Evolutionary conservation across 192 early-diverging fungal species (phyloP).

Genomic region (Irineochytrium annulatum): DNA sequence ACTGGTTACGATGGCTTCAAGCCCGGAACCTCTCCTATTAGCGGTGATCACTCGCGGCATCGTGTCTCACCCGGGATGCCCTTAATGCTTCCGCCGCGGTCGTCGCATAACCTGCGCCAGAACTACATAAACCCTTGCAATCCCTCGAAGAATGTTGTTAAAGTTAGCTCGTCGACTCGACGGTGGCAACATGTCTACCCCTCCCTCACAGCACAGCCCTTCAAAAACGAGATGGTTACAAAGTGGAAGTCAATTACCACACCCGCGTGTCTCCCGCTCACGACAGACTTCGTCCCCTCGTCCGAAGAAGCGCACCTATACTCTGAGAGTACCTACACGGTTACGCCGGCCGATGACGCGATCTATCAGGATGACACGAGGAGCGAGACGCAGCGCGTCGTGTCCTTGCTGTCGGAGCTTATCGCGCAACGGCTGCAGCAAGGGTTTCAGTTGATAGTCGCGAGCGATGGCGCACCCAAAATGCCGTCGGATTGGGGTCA

Average conservation of each 20-base stretch:
- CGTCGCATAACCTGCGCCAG: constrained; percentile 9
- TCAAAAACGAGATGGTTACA: constrained; percentile 54
- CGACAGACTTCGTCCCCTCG: constrained; percentile 78
- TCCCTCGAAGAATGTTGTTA: constrained; percentile 26
- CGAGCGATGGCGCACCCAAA: constrained; percentile 14
- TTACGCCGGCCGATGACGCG: constrained; percentile 42
- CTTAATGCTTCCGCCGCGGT: neutral
- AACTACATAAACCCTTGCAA: constrained; percentile 26
- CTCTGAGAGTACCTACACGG: constrained; percentile 72
- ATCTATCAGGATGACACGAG: constrained; percentile 25
- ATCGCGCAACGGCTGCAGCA: constrained; percentile 85
- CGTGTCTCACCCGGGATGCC: constrained; percentile 1
- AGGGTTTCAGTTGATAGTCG: constrained; percentile 84
- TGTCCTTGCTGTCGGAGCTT: constrained; percentile 71
- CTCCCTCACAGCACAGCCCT: constrained; percentile 39
- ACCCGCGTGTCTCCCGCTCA: constrained; percentile 90
- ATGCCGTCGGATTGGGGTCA: constrained; percentile 1
- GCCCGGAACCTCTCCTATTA: constrained; percentile 8
- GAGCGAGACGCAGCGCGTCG: constrained; percentile 25
- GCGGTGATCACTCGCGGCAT: neutral
- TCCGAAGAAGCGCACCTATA: constrained; percentile 63
- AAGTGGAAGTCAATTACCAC: constrained; percentile 90
- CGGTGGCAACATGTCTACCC: constrained; percentile 92
- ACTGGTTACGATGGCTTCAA: constrained; percentile 27
- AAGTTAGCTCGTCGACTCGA: constrained; percentile 42